Evolutionary conservation across 345 rosid species (phyloP).

Genomic region (Salix viminalis): DNA sequence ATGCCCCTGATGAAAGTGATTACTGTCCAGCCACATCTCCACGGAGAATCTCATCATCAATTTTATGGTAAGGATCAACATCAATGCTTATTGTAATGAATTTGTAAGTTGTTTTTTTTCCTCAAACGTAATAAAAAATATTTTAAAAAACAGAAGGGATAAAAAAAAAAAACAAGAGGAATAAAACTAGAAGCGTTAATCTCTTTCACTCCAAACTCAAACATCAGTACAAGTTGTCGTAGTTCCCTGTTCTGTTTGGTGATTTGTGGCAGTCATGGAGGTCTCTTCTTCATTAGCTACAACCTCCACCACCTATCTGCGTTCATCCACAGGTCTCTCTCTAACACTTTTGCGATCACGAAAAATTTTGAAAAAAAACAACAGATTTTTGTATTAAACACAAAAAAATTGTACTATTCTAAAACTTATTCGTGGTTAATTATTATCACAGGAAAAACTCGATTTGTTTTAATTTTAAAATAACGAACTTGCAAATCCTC

Average conservation of each 20-base stretch:
- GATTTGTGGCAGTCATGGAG: conserved; percentile 35
- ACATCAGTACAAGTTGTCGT: no score
- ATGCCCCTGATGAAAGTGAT: no score
- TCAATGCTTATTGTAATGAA: no score
- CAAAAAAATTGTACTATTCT: background rate
- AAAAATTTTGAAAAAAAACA: background rate
- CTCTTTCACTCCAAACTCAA: background rate
- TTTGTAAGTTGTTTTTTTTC: no score
- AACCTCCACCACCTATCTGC: conserved; percentile 17
- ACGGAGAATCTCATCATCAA: no score
- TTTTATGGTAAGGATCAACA: no score
- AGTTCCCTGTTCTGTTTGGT: background rate
- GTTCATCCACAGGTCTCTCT: conserved; percentile 41
- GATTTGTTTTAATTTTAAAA: background rate
- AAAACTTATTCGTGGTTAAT: background rate
- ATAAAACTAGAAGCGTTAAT: no score
- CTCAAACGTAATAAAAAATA: no score
- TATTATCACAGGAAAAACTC: no score
- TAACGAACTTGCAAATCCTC: background rate
- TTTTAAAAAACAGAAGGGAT: no score
- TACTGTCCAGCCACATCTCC: no score
- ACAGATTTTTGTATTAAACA: background rate
- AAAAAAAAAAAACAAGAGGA: no score
- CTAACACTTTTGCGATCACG: background rate
- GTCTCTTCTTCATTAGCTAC: conserved; percentile 34